Evolutionary conservation across 805 yeast species (phyloP), one percentile per base, ranked within the genome.

Genomic region (Maudiozyma turicensis): DNA sequence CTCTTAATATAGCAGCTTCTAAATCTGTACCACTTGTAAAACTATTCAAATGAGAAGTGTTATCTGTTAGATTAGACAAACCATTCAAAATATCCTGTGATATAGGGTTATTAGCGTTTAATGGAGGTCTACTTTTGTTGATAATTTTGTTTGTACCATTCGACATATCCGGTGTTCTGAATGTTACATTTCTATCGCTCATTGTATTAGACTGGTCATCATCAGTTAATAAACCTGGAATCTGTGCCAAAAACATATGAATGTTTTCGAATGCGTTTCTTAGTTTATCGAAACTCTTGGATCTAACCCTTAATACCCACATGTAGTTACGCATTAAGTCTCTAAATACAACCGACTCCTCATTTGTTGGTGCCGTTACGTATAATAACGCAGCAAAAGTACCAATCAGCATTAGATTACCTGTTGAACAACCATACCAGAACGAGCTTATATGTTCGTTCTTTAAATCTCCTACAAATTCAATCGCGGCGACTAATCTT

Each of bases 381-480:
- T 76, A 86, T 48, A 90, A 67, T 10, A 90, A 70, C 0, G 95
- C 82, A 0, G 96, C 95, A 72, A 90, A 90, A 0, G 91, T 79
- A 2, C 96, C 96, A 39, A 89, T 86, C 37, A 86, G 67, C 6
- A 95, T 80, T 54, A 90, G 79, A 59, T 86, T 87, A 11, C 84
- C 75, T 0, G 93, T 74, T 0, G 95, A 78, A 1, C 89, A 79
- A 1, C 89, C 78, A 66, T 86, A 93, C 96, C 96, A 90, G 64
- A 88, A 89, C 9, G 95, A 80, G 61, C 82, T 90, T 44, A 87
- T 74, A 59, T 88, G 95, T 56, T 88, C 95, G 8, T 84, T 82
- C 56, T 81, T 82, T 63, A 90, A 72, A 51, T 80, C 83, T 45
- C 82, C 70, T 8, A 86, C 81, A 64, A 87, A 85, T 48, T 85